These are phyloP conservation scores for Alnus rubra DNA, from an alignment of 306 rosid species.

Conservation along the genomic window DNA sequence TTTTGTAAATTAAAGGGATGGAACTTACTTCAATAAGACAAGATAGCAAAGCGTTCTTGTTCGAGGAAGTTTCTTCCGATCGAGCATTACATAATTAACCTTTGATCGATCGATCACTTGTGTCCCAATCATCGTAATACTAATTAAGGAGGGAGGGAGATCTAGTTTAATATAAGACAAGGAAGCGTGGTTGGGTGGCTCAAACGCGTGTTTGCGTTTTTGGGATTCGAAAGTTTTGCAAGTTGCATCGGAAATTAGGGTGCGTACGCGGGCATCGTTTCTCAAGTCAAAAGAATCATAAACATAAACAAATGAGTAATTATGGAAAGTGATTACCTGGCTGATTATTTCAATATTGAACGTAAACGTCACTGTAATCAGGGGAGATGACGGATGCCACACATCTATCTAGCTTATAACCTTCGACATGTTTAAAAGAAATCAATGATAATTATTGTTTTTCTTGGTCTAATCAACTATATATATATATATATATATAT, in stretches of 20 bases:
- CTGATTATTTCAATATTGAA: constrained; percentile 7
- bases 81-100: background rate
- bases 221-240: constrained; percentile 3
- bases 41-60: background rate
- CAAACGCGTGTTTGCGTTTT: background rate
- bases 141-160: background rate
- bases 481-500: background rate
- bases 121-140: background rate
- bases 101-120: background rate
- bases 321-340: background rate
- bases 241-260: background rate
- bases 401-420: background rate
- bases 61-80: background rate
- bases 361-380: constrained; percentile 38
- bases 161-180: background rate
- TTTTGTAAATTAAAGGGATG: background rate
- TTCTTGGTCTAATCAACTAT: background rate
- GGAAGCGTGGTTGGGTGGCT: background rate
- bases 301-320: background rate
- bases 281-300: background rate
- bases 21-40: background rate
- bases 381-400: constrained; percentile 35
- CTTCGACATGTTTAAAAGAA: background rate
- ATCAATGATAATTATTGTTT: background rate
- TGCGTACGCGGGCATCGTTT: background rate